Evolutionary conservation across 1,284 basidiomycete genomes (phyloP).

Genomic region (Schizophyllum commune): DNA sequence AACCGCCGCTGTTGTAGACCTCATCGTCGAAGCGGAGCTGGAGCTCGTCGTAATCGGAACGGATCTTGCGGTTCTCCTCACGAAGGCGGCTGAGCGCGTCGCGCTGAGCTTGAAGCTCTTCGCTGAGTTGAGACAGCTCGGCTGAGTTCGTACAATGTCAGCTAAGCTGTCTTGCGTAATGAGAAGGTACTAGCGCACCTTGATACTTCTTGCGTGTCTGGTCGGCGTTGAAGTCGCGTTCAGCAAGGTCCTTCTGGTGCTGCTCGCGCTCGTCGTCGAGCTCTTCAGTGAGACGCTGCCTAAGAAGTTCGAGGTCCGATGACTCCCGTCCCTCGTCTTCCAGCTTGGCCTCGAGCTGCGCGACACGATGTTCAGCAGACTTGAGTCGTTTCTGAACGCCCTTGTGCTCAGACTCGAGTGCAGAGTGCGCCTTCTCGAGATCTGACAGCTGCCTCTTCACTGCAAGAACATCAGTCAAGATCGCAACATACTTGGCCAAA

Average conservation of each 20-base stretch:
- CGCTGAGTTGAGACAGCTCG: slow-evolving; percentile 68
- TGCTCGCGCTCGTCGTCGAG: slow-evolving; percentile 72
- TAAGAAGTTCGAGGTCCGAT: slow-evolving; percentile 57
- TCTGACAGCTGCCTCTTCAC: slow-evolving; percentile 57
- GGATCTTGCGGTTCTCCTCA: slow-evolving; percentile 72
- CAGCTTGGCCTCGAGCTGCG: slow-evolving; percentile 56
- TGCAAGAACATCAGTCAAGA: slow-evolving; percentile 19
- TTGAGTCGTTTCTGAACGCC: slow-evolving; percentile 43
- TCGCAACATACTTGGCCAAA: slow-evolving; percentile 2
- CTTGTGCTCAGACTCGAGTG: slow-evolving; percentile 47
- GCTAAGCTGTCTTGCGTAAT: not conserved
- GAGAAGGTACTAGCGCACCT: slow-evolving; percentile 31
- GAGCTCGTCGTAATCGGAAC: slow-evolving; percentile 72
- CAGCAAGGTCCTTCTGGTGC: slow-evolving; percentile 68
- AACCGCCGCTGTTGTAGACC: slow-evolving; percentile 66
- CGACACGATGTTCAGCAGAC: slow-evolving; percentile 45
- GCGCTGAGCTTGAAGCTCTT: slow-evolving; percentile 72
- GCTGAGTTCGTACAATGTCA: slow-evolving; percentile 29
- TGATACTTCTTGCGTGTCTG: slow-evolving; percentile 82
- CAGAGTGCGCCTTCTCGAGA: slow-evolving; percentile 51
- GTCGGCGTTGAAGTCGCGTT: slow-evolving; percentile 70
- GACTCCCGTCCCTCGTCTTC: slow-evolving; percentile 63
- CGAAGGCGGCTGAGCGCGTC: slow-evolving; percentile 68
- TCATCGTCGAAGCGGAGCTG: slow-evolving; percentile 73
- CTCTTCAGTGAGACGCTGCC: slow-evolving; percentile 61